Evolutionary conservation across 495 filamentous ascomycete species (phyloP).

Genomic region (Penicillium coprophilum): DNA sequence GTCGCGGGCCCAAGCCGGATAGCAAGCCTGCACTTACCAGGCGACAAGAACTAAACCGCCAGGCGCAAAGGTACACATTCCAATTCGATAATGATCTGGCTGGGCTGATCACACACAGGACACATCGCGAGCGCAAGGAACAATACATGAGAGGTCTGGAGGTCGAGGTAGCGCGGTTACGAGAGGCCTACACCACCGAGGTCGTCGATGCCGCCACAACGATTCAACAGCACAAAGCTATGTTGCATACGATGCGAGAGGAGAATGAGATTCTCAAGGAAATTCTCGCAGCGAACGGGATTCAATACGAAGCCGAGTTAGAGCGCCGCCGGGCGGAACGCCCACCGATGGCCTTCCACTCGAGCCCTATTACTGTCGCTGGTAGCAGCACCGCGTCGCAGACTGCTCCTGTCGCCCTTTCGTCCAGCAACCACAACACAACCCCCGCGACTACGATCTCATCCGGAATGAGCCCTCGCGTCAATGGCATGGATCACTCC

Average conservation of each 20-base stretch:
- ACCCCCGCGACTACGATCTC: constrained; percentile 44
- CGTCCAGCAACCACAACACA: constrained; percentile 30
- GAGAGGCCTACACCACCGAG: constrained; percentile 47
- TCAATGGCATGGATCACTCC: constrained; percentile 36
- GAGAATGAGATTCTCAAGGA: constrained; percentile 79
- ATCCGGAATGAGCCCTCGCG: constrained; percentile 36
- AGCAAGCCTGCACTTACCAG: constrained; percentile 93
- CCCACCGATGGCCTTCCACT: constrained; percentile 26
- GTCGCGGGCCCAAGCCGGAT: constrained; percentile 92
- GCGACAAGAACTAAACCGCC: constrained; percentile 89
- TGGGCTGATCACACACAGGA: constrained; percentile 49
- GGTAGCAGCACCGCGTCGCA: constrained; percentile 41
- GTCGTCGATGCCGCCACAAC: constrained; percentile 41
- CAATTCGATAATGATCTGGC: neutral
- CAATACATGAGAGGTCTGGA: constrained; percentile 93
- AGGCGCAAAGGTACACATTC: constrained; percentile 78
- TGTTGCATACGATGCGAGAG: constrained; percentile 37
- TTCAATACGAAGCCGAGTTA: constrained; percentile 51
- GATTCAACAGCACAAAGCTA: constrained; percentile 43
- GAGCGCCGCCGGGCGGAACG: constrained; percentile 42
- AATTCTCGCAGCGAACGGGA: constrained; percentile 70
- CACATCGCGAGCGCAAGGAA: constrained; percentile 95
- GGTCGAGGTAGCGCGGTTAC: constrained; percentile 75
- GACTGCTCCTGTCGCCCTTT: constrained; percentile 25
- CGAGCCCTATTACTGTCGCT: constrained; percentile 29